Conservation (phyloP, 129 eudicot species). For the Flaveria brownii region DNA sequence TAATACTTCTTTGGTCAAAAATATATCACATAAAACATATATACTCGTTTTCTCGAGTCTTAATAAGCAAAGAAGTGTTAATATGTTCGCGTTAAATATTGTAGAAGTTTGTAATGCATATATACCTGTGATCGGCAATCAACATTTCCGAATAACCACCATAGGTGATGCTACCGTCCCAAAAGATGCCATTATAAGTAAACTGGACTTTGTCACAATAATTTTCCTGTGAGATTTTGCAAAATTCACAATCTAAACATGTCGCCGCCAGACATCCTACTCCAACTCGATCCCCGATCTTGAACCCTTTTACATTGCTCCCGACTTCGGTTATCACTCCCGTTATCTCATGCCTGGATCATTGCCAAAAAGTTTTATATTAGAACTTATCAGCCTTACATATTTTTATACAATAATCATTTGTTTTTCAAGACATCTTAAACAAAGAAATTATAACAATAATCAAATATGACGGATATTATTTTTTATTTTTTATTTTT, state of each 20-base stretch:
- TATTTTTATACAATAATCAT: neutral
- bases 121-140: constrained; percentile 82
- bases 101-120: neutral
- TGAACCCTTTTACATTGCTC: constrained; percentile 67
- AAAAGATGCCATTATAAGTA: constrained; percentile 75
- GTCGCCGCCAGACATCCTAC: constrained; percentile 83
- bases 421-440: neutral
- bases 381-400: neutral
- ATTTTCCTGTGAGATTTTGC: constrained; percentile 56
- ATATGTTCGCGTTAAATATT: neutral
- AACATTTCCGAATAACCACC: constrained; percentile 89
- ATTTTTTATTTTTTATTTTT: neutral
- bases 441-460: neutral
- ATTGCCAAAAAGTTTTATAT: neutral
- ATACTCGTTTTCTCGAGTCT: too few relatives aligned
- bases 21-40: too few relatives aligned
- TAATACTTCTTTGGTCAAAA: too few relatives aligned
- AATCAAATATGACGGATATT: neutral
- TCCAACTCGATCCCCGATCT: constrained; percentile 82
- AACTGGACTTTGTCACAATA: constrained; percentile 72
- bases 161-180: constrained; percentile 95
- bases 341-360: constrained; percentile 79
- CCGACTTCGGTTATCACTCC: constrained; percentile 84
- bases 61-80: too few relatives aligned
- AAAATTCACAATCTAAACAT: constrained; percentile 73